Base-by-base conservation (phyloP, 225 moss, liverwort and hornwort genomes). In the Polytrichum commune region DNA sequence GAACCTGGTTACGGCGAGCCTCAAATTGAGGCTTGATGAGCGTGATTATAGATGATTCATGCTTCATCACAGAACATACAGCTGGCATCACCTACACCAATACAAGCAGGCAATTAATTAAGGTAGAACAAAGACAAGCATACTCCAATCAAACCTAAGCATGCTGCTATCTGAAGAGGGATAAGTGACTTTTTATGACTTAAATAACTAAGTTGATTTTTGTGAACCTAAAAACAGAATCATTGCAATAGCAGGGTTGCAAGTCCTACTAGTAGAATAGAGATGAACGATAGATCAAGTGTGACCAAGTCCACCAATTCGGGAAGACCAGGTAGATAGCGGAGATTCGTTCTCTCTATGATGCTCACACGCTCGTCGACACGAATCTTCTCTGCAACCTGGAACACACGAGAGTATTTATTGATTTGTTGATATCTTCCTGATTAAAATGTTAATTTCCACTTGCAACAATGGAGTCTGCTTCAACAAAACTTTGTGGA, bases 11-110 rank as follows among this genome's bases (percentile, higher is more conserved):
- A 67, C 88, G 94, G 2, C 77, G 84, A 20, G 97, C 92, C 79
- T 97, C 97, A 72, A 97, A 97, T 61, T 97, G 97, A 25, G 97
- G 97, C 77, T 97, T 97, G 54, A 97, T 94, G 53, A 97, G 90
- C 71, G 88, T 84, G 72, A 97, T 88, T 71, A 97, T 75, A 24
- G 91, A 88, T 57, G 94, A 81, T 19, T 90, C 69, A 23, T 80
- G 84, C 76, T 97, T 94, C 97, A 97, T 89, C 10, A 88, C 81
- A 66, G 89, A 82, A 74, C 88, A 82, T 35, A 97, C 94, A 64
- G 90, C 85, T 53, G 97, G 97, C 93, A 97, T 91, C 9, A 93
- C 88, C 90, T 88, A 71, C 66, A 72, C 69, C 55, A 62, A 18
- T 57, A 13, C 46, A 25, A 58, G 74, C 33, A 22, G 22, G 26